Evolutionary conservation across 768 basidiomycete genomes (phyloP).

Genomic region (Agrocybe pediades): DNA sequence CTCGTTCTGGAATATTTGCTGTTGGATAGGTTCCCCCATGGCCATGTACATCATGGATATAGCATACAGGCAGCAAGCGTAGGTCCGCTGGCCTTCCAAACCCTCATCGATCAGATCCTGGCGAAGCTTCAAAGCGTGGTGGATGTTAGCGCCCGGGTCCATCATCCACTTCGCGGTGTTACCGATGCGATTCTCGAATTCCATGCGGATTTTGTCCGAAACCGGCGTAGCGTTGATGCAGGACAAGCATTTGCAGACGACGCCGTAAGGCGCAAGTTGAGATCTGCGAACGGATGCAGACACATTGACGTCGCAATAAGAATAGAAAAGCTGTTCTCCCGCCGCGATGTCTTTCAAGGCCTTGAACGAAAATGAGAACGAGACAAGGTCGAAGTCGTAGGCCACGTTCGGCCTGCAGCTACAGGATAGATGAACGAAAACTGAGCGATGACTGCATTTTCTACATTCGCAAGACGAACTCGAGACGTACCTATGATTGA

Average conservation of each 20-base stretch:
- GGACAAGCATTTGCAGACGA: not conserved
- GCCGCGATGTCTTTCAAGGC: slow-evolving; percentile 25
- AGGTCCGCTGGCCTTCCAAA: not conserved
- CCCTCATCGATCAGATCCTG: slow-evolving; percentile 5
- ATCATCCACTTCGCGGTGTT: not conserved
- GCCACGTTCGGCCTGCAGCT: slow-evolving; percentile 31
- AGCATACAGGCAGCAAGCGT: not conserved
- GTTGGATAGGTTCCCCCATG: not conserved
- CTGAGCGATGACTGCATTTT: not conserved
- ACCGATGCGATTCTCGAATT: not conserved
- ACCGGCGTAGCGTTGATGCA: slow-evolving; percentile 1
- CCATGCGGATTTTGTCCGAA: not conserved
- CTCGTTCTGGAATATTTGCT: not conserved
- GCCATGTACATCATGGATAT: not conserved
- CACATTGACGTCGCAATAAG: slow-evolving; percentile 20
- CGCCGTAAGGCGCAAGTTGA: not conserved
- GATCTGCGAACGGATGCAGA: slow-evolving; percentile 1
- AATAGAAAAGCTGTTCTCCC: slow-evolving; percentile 26
- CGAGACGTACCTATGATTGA: slow-evolving; percentile 24
- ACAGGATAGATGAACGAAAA: no score
- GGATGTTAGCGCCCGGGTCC: not conserved
- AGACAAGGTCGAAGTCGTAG: slow-evolving; percentile 24
- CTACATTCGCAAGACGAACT: not conserved
- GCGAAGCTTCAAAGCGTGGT: not conserved
- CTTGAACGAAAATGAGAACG: slow-evolving; percentile 29